Conservation (phyloP, 2,329 filamentous ascomycete species). For the Colletotrichum simmondsii region DNA sequence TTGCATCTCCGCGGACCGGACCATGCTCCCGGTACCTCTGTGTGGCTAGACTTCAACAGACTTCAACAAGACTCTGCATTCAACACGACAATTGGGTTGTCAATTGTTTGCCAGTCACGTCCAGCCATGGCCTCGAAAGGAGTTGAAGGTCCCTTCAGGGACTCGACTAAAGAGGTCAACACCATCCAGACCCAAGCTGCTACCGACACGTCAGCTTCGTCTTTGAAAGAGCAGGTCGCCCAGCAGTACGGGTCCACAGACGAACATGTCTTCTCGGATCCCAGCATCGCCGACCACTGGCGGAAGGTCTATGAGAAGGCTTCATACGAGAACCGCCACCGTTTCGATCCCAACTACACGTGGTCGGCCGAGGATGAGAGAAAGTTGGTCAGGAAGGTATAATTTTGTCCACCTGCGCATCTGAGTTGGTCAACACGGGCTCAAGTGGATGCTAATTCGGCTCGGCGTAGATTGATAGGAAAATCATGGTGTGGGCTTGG, state of each 20-base stretch:
- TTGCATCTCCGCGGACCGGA: slow-evolving; percentile 29
- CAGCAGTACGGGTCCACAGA: slow-evolving; percentile 44
- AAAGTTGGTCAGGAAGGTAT: slow-evolving; percentile 56
- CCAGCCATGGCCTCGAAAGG: slow-evolving; percentile 12
- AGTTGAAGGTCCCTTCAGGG: slow-evolving; percentile 19
- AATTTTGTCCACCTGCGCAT: background rate
- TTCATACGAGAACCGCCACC: slow-evolving; percentile 69
- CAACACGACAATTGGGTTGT: background rate
- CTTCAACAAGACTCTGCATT: background rate
- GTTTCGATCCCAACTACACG: slow-evolving; percentile 61
- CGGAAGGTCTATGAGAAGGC: slow-evolving; percentile 64
- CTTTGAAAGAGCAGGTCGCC: slow-evolving; percentile 9
- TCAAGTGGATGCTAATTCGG: slow-evolving; percentile 26
- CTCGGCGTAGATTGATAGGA: slow-evolving; percentile 55
- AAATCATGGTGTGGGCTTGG: slow-evolving; percentile 52
- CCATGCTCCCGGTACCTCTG: background rate
- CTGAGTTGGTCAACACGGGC: too few relatives aligned
- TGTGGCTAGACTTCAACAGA: slow-evolving; percentile 2
- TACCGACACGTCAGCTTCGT: slow-evolving; percentile 24
- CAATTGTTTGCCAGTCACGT: background rate
- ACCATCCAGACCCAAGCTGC: slow-evolving; percentile 7
- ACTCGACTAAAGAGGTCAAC: slow-evolving; percentile 22
- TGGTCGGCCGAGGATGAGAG: slow-evolving; percentile 62
- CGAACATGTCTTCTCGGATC: slow-evolving; percentile 60
- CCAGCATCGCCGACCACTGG: slow-evolving; percentile 64